Base-by-base conservation (phyloP, 2,329 filamentous ascomycete genomes). In the Cadophora sp. region DNA sequence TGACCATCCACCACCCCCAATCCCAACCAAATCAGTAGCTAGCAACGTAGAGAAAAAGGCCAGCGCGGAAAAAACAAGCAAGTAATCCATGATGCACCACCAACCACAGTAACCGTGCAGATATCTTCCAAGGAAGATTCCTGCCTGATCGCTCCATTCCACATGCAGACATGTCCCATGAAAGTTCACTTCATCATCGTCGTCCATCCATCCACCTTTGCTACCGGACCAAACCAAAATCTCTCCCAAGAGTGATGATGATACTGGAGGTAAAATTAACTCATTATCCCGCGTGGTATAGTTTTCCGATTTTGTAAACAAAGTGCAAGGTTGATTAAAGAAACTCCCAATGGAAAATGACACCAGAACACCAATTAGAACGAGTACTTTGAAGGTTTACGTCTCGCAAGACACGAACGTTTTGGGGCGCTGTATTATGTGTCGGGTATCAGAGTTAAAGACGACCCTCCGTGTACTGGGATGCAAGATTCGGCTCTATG, bases 371-470 rank as follows among this genome's bases (percentile, higher is more conserved):
- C 76, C 76, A 68, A 71, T 73, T 69, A 59, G 67, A 70, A 73
- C 68, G 69, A 74, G 68, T 70, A 71, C 69, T 59, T 60, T 68
- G 58, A 73, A 74, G 70, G 71, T 68, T 73, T 61, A 71, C 72
- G 69, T 71, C 74, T 73, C 71, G 75, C 72, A 75, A 72, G 74
- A 75, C 74, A 76, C 74, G 68, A 75, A 70, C 69, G 71, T 63
- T 60, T 19, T 62, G 59, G 71, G 60, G 62, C 73, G 71, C 58
- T 73, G 70, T 68, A 85, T 85, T 83, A 83, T 82, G 83, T 84
- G 84, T 81, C 83, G 84, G 86, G 86, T 87, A 88, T 88, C 83
- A 83, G 81, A 80, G 79, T 67, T 78, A 78, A 78, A 77, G 75
- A 73, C 72, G 73, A 71, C 67, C 70, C 73, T 74, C 69, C 70